Base-by-base conservation (phyloP, 2,329 filamentous ascomycete genomes). In the Ophiostoma piceae region DNA sequence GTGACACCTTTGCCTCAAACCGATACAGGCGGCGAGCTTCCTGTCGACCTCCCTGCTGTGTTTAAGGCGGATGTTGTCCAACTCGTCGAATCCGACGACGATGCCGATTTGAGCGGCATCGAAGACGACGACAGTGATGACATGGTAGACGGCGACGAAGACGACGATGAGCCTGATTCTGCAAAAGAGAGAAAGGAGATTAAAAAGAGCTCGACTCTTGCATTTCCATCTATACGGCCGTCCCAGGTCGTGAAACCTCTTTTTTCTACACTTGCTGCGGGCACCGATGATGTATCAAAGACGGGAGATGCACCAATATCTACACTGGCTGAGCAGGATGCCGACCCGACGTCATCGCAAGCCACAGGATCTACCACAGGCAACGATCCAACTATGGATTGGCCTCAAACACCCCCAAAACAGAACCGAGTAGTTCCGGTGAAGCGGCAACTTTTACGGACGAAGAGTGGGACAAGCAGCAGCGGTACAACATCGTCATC, bases 41-140 rank as follows among this genome's bases (percentile, higher is more conserved):
- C 62, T 65, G 35, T 22, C 7, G 32, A 35, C 11, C 66, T 72
- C 7, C 72, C 71, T 1, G 67, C 54, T 7, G 29, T 71, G 9
- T 26, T 73, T 39, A 64, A 67, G 37, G 72, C 68, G 1, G 70
- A 71, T 3, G 11, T 37, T 2, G 62, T 71, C 14, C 54, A 66
- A 1, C 14, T 70, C 5, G 54, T 71, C 16, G 65, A 71, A 7
- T 67, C 67, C 12, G 54, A 66, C 12, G 68, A 68, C 7, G 71
- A 71, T 3, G 70, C 35, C 22, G 47, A 39, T 32, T 35, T 9
- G 2, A 64, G 29, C 22, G 35, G 32, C 16, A 65, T 67, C 37
- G 70, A 69, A 16, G 70, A 69, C 19, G 68, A 71, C 1, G 67
- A 71, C 2, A 32, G 62, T 35, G 69, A 66, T 26, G 35, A 62